Base-by-base conservation (phyloP, 169 alveolate genomes). In the Amoebophrya sp. region DNA sequence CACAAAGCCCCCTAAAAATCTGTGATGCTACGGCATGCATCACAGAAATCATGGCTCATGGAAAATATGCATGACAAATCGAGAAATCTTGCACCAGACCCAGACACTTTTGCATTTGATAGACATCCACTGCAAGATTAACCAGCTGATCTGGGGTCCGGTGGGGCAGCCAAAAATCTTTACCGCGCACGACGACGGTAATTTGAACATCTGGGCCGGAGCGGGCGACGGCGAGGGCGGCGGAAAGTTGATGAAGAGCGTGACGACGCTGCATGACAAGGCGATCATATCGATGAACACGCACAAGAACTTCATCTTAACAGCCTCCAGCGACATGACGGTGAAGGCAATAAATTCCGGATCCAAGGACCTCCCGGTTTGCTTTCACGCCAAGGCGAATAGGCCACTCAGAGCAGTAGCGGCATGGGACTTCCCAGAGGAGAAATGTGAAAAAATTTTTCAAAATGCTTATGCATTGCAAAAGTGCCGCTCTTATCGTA, bases 171-270 rank as follows among this genome's bases (percentile, higher is more conserved):
- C 83, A 25, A 66, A 66, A n/a, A n/a, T 66, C 35, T 66, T 66
- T n/a, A 1, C 35, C 83, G 83, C 83, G 32, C 83, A 66, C 83
- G 83, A 66, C 83, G 83, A 66, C 83, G 83, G 83, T 25, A 25
- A 2, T 7, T 25, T 66, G 35, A 25, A 3, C 38, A 66, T 66
- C 35, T 66, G 83, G 83, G 83, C 83, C 35, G 83, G 35, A 25
- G 35, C 29, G 1, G 83, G 35, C 10, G 83, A 66, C 32, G 83
- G 66, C 18, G 18, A 7, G 7, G 29, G 29, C 18, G 39, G 10
- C 38, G 83, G 35, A 3, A 66, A 66, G 35, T 25, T 66, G 35
- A 66, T 66, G 83, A 66, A 66, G 83, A 66, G 10, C 32, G 18
- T 66, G 83, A 18, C 1, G 35, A 18, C 1, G 35, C 83, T 25